Evolutionary conservation across 2,329 filamentous ascomycete genomes (phyloP).

Genomic region (Orbilia blumenaviensis): DNA sequence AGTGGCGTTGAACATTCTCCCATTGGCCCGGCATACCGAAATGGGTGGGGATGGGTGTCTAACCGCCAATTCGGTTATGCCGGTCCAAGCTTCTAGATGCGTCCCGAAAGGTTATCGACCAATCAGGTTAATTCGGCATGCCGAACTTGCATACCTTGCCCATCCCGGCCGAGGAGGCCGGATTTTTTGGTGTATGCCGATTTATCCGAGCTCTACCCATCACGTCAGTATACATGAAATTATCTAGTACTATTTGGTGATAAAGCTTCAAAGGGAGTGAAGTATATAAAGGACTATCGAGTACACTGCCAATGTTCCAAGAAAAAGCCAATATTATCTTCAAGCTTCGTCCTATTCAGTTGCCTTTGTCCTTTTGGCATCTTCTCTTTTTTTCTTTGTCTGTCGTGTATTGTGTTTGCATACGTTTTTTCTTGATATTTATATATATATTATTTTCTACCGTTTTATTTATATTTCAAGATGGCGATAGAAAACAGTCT

Average conservation of each 20-base stretch:
- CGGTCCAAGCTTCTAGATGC: conserved; percentile 22
- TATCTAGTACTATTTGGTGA: background rate
- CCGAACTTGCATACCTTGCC: conserved; percentile 1
- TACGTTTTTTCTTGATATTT: no score
- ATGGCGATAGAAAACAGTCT: background rate
- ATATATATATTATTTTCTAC: background rate
- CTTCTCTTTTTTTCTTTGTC: conserved; percentile 1
- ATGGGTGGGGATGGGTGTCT: background rate
- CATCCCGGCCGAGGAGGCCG: conserved; percentile 6
- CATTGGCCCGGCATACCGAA: conserved; percentile 26
- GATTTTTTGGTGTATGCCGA: conserved; percentile 26
- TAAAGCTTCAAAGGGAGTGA: no score
- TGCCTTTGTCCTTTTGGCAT: background rate
- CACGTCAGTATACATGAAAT: background rate
- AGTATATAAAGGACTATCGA: conserved; percentile 28
- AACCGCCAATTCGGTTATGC: conserved; percentile 42
- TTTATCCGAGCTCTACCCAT: background rate
- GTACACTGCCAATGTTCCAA: background rate
- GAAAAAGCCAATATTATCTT: conserved; percentile 3
- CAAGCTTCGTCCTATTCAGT: background rate
- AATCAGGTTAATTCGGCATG: conserved; percentile 10
- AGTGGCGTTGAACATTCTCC: background rate
- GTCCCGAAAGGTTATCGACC: background rate
- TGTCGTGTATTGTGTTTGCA: no score
- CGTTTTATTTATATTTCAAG: background rate